Base-by-base conservation (phyloP, 176 grass and related monocot species). In the Dactylis glomerata region DNA sequence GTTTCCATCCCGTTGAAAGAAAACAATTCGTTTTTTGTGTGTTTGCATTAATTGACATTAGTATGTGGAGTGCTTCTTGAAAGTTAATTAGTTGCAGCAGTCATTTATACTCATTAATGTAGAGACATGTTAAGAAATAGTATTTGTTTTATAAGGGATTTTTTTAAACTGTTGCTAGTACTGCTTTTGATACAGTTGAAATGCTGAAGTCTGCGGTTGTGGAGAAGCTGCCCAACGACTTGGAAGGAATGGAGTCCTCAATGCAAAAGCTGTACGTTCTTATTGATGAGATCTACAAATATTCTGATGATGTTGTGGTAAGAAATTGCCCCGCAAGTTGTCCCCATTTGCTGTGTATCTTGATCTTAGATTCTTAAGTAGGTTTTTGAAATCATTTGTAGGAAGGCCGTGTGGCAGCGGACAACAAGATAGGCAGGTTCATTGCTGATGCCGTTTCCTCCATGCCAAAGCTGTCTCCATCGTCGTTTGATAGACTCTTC, bases 221-320 rank as follows among this genome's bases (percentile, higher is more conserved):
- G 30, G 93, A 99, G 38, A 96, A 99, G 78, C 88, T 96, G 75
- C 96, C 93, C 2, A 96, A 92, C 84, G 96, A 99, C 68, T 81
- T 99, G 47, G 91, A 92, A 86, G 96, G 93, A 85, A 96, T 96
- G 91, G 91, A 99, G 72, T 93, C 89, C 7, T 92, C 93, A n/a
- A 92, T 96, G 93, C 87, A 87, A 63, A 96, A 89, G 73, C 58
- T 99, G 20, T 92, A 89, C 45, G 8, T 59, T 84, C 91, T 99
- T 82, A 94, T 96, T 76, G 90, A 99, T 46, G 96, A 99, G 58
- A 91, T 96, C 42, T 96, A 89, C 81, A 99, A 88, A 94, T 99
- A 99, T 68, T 92, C 92, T 5, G 91, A 99, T 82, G 91, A 94
- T 84, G 93, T 96, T 56, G 91, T 99, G 71, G 96, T 99, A 89